Base-by-base conservation (phyloP, 2,329 filamentous ascomycete species). In the Gyromitra esculenta region DNA sequence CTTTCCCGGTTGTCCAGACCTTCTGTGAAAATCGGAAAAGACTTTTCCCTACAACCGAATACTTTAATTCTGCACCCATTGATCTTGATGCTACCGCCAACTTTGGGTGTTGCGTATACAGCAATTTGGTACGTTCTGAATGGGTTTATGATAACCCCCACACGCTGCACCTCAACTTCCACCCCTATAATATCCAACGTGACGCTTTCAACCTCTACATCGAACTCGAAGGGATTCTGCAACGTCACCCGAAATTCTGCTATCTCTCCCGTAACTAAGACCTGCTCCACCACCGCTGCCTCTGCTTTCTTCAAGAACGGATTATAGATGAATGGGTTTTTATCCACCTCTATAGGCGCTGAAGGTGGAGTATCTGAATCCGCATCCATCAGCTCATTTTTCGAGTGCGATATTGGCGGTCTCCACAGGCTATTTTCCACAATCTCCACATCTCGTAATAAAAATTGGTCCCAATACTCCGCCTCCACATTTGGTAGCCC, bases 381-480 rank as follows among this genome's bases (percentile, higher is more conserved):
- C 8, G 85, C 82, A 11, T 82, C 82, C 59, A 86, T 84, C 50
- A 89, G 82, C 76, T 89, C 87, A 48, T 83, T 84, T 73, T 84
- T 86, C 18, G 84, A 85, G 81, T 94, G 92, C 5, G 91, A 87
- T 66, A 92, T 87, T 0, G 92, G 91, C 15, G 87, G 87, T 79
- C 88, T 79, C 80, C 80, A 81, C 35, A 80, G 75, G 72, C 72
- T 73, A 59, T 80, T 81, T 62, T 81, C 80, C 37, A 81, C 89
- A 56, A 97, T 85, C 70, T 90, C 88, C 80, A 97, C 86, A 78
- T 90, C 90, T 64, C 96, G 90, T 60, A 99, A 88, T 7, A 99
- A 86, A 80, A 98, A 98, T 81, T 97, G 93, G 82, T 99, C 96
- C 96, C 96, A 99, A 82, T 97, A 99, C 80, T 96, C 92, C 5